A percentile compares a stretch with the other conserved stretches of the same genome.
Conservation (phyloP, 2,329 filamentous ascomycete genomes). For the Thermomyces lanuginosus region DNA sequence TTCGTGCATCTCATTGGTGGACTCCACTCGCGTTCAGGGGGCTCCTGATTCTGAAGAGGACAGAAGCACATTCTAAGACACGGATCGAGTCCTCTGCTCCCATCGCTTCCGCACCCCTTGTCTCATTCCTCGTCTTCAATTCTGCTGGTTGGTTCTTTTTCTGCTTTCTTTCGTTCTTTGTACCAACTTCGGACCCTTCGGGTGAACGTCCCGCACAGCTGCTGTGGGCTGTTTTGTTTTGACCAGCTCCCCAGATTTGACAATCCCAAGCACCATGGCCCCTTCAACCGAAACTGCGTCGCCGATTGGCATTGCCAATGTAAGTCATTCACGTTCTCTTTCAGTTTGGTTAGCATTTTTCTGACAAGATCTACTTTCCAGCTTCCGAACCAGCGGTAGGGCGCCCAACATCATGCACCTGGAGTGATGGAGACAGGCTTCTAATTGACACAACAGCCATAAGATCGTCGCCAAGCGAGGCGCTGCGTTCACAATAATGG, state of each 20-base stretch:
- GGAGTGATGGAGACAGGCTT: slow-evolving; percentile 4
- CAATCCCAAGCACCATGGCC: slow-evolving; percentile 32
- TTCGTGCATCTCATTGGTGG: slow-evolving; percentile 8
- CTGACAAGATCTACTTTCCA: slow-evolving; percentile 15
- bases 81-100: neutral
- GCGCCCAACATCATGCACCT: slow-evolving; percentile 20
- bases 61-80: too few species aligned
- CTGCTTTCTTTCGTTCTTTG: too few species aligned
- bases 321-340: slow-evolving; percentile 29
- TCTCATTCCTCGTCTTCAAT: neutral
- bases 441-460: slow-evolving; percentile 34
- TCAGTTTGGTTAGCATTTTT: slow-evolving; percentile 2
- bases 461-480: slow-evolving; percentile 69
- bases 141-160: too few species aligned
- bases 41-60: too few species aligned
- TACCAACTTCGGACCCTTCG: too few species aligned
- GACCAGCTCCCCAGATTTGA: neutral
- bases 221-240: slow-evolving; percentile 6
- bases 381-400: slow-evolving; percentile 54
- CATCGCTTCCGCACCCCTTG: neutral
- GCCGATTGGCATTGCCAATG: slow-evolving; percentile 60
- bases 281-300: slow-evolving; percentile 40
- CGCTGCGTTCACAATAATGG: slow-evolving; percentile 98
- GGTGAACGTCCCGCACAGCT: slow-evolving; percentile 2
- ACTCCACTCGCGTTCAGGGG: slow-evolving; percentile 7